Evolutionary conservation across 345 rosid genomes (phyloP).

Genomic region (Eucalyptus leucophloia): DNA sequence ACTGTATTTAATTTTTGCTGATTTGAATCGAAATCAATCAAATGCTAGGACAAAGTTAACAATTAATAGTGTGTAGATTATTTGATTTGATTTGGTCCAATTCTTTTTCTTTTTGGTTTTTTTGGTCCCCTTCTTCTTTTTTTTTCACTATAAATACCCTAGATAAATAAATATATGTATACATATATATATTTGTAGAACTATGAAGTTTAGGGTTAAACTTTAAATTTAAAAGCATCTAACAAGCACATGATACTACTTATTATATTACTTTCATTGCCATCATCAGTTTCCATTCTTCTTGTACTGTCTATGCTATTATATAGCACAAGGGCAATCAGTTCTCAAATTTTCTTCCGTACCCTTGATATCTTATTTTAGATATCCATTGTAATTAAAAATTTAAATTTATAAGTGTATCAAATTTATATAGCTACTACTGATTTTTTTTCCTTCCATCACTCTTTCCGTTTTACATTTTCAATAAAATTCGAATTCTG

Average conservation of each 20-base stretch:
- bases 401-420: neutral
- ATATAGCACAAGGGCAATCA: no score
- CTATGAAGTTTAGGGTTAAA: neutral
- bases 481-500: neutral
- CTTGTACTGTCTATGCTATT: neutral
- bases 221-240: neutral
- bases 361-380: neutral
- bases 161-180: no score
- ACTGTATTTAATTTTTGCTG: no score
- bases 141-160: neutral
- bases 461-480: neutral
- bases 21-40: no score
- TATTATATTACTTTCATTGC: neutral
- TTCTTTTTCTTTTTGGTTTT: no score
- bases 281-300: neutral
- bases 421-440: no score
- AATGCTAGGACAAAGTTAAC: neutral
- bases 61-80: neutral
- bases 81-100: neutral
- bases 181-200: neutral
- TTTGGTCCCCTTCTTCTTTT: neutral
- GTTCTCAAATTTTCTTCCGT: neutral
- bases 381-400: no score
- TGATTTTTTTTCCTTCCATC: neutral
- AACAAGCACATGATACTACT: neutral